phyloP scores from a whole-genome alignment of 2,329 filamentous ascomycete species.

The Rachicladosporium sp. region DNA sequence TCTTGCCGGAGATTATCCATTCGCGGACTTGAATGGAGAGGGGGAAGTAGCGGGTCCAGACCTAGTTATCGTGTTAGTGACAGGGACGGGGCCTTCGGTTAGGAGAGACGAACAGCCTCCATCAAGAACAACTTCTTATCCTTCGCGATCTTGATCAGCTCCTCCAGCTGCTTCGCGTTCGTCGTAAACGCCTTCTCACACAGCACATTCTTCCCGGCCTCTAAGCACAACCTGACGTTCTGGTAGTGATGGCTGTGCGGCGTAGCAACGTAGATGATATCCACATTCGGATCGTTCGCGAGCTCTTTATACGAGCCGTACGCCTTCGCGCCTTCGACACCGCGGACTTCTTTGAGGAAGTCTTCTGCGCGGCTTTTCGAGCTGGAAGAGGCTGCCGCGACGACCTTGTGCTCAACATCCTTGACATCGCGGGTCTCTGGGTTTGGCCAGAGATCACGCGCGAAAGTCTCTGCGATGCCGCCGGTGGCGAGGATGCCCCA shows the following conservation, averaged over 20 bases:
- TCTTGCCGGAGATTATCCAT: conserved; percentile 42
- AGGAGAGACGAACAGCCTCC: too few relatives aligned
- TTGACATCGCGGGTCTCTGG: conserved; percentile 55
- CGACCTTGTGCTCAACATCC: conserved; percentile 65
- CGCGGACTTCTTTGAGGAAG: conserved; percentile 60
- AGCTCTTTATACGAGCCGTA: conserved; percentile 77
- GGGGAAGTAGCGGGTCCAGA: conserved; percentile 69
- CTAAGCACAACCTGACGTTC: conserved; percentile 71
- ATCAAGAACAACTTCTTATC: conserved; percentile 62
- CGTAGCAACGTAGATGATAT: conserved; percentile 81
- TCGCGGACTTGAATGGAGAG: conserved; percentile 64
- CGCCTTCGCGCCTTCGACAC: conserved; percentile 54
- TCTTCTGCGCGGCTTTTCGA: conserved; percentile 55
- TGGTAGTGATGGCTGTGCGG: conserved; percentile 91
- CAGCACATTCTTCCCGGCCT: conserved; percentile 75
- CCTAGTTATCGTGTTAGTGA: too few relatives aligned
- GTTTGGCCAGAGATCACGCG: conserved; percentile 66
- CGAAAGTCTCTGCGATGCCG: conserved; percentile 42
- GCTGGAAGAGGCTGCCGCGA: conserved; percentile 68
- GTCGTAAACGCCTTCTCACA: conserved; percentile 88
- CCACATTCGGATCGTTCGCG: conserved; percentile 63
- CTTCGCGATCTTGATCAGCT: conserved; percentile 58
- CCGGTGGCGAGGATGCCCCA: conserved; percentile 37
- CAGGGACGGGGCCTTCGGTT: too few relatives aligned
- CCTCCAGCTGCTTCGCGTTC: conserved; percentile 62